These are phyloP conservation scores for Cercis canadensis DNA, from an alignment of 306 rosid genomes.

Conservation along the genomic window DNA sequence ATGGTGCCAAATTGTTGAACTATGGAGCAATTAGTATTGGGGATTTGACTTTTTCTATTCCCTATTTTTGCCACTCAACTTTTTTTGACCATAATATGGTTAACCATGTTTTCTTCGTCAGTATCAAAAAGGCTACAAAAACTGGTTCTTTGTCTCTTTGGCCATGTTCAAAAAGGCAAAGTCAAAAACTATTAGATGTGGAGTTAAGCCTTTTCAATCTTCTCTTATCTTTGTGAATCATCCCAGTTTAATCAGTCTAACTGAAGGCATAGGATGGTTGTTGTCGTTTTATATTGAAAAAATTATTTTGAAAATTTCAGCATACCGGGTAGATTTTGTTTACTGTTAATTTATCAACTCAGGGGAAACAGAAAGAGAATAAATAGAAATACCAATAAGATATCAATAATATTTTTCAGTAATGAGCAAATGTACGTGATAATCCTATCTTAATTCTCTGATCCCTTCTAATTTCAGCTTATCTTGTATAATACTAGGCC, in stretches of 20 bases:
- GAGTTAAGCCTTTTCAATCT: constrained; percentile 10
- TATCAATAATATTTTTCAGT: constrained; percentile 13
- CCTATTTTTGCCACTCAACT: too few relatives aligned
- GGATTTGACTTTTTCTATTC: neutral
- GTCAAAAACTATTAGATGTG: neutral
- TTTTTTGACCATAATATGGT: neutral
- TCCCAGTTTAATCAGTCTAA: neutral
- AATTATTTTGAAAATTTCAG: neutral
- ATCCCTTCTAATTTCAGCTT: constrained; percentile 4
- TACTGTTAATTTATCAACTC: constrained; percentile 12
- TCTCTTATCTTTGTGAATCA: neutral
- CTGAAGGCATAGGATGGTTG: neutral
- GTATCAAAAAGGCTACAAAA: neutral
- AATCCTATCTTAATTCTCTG: neutral
- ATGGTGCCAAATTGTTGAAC: neutral
- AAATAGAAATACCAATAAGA: constrained; percentile 3
- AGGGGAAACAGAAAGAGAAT: constrained; percentile 30
- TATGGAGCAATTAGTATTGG: neutral
- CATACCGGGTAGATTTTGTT: constrained; percentile 11
- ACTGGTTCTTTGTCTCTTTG: neutral
- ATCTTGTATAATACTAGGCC: constrained; percentile 15
- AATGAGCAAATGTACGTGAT: constrained; percentile 22
- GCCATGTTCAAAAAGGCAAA: neutral
- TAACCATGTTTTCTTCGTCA: neutral
- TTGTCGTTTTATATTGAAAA: neutral